Evolutionary conservation across 257 asterid species (phyloP).

Genomic region (Nicotiana benthamiana): DNA sequence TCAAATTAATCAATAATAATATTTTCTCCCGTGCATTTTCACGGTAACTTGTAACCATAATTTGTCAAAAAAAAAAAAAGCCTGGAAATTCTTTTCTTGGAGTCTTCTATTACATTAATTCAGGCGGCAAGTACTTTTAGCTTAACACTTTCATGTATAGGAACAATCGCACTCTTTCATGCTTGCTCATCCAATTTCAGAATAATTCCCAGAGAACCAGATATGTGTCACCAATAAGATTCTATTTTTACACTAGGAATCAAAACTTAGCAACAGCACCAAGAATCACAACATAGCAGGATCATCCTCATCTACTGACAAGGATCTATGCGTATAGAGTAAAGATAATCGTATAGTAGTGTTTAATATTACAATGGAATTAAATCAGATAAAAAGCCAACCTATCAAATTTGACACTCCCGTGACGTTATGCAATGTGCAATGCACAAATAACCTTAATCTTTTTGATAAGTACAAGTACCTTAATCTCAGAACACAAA

Average conservation of each 20-base stretch:
- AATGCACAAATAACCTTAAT: neutral
- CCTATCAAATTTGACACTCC: neutral
- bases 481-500: neutral
- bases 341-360: neutral
- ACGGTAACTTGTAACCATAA: neutral
- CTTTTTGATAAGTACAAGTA: neutral
- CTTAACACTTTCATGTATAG: neutral
- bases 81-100: neutral
- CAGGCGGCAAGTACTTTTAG: neutral
- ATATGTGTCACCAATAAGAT: conserved; percentile 1
- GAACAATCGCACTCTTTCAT: neutral
- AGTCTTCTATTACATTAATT: neutral
- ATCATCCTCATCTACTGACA: neutral
- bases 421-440: neutral
- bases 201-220: neutral
- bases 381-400: neutral
- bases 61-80: neutral
- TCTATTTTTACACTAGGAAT: neutral
- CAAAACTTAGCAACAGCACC: neutral
- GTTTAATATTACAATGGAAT: neutral
- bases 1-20: too few species aligned
- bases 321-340: neutral
- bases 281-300: neutral
- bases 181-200: neutral
- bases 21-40: too few species aligned